Evolutionary conservation across 441 rosid genomes (phyloP).

Genomic region (Erysimum cheiri): DNA sequence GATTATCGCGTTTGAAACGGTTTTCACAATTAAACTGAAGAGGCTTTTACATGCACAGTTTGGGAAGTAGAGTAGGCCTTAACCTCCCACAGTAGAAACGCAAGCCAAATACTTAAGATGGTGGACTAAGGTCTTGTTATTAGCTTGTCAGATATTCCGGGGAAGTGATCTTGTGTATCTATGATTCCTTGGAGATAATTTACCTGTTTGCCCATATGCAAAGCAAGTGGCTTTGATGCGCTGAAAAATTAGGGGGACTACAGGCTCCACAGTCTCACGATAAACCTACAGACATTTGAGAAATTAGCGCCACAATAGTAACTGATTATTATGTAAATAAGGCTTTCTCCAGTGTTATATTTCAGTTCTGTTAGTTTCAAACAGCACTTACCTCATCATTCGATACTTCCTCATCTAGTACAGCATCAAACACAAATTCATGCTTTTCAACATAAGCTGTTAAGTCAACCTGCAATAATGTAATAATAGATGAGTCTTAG

Average conservation of each 20-base stretch:
- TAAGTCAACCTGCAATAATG: conserved; percentile 75
- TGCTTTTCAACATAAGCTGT: conserved; percentile 90
- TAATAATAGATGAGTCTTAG: conserved; percentile 11
- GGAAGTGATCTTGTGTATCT: conserved; percentile 24
- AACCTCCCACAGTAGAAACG: conserved; percentile 4
- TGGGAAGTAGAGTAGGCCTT: conserved; percentile 2
- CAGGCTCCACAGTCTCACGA: conserved; percentile 85
- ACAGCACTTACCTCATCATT: conserved; percentile 68
- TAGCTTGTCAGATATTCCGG: conserved; percentile 11
- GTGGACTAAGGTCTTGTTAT: conserved; percentile 28
- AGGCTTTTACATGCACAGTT: conserved; percentile 17
- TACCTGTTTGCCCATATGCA: conserved; percentile 96
- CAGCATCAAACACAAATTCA: conserved; percentile 89
- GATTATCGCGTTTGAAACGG: conserved; percentile 12
- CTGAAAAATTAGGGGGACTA: conserved; percentile 83
- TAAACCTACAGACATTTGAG: conserved; percentile 60
- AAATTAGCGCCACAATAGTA: neutral
- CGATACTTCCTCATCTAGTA: conserved; percentile 77
- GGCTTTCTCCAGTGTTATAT: conserved; percentile 3
- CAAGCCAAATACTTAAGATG: conserved; percentile 21
- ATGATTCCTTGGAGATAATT: conserved; percentile 21
- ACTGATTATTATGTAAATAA: conserved; percentile 6
- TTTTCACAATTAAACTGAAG: conserved; percentile 11
- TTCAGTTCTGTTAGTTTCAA: neutral
- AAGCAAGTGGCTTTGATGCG: conserved; percentile 91